phyloP scores from a whole-genome alignment of 2,329 filamentous ascomycete species.

The Calonectria pseudoturangicola region DNA sequence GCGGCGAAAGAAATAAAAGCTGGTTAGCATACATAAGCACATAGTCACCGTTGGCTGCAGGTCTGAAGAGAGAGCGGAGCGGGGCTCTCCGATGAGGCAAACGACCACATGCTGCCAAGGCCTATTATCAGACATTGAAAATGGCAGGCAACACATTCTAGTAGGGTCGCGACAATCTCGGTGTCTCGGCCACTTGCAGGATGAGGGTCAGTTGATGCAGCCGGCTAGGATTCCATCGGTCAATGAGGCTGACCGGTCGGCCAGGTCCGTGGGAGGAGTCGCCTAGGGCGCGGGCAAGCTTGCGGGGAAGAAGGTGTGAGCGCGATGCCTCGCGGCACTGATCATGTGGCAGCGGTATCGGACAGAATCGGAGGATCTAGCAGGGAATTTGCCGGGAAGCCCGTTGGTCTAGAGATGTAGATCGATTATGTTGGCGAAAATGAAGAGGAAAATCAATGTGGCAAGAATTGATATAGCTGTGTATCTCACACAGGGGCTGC shows the following conservation, averaged over 20 bases:
- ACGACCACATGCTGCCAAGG: neutral
- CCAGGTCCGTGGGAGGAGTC: slow-evolving; percentile 20
- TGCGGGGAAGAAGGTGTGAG: slow-evolving; percentile 37
- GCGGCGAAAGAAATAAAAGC: neutral
- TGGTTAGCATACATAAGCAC: too few relatives aligned
- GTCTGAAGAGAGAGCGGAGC: neutral
- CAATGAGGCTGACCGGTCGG: slow-evolving; percentile 23
- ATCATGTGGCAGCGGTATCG: slow-evolving; percentile 41
- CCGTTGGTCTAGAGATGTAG: neutral
- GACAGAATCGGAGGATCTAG: slow-evolving; percentile 31
- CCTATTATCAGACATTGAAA: neutral
- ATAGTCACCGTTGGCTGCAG: neutral
- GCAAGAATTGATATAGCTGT: neutral
- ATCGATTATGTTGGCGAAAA: neutral
- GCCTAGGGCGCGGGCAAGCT: slow-evolving; percentile 19
- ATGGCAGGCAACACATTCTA: neutral
- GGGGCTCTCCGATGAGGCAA: neutral
- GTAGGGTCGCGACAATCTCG: slow-evolving; percentile 38
- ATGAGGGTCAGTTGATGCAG: slow-evolving; percentile 25
- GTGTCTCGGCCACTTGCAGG: slow-evolving; percentile 39
- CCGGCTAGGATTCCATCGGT: neutral
- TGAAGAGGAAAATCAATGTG: neutral
- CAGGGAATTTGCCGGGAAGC: neutral
- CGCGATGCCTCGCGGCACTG: slow-evolving; percentile 28
- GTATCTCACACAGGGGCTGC: neutral